Base-by-base conservation (phyloP, 768 basidiomycete genomes). In the Auriscalpium microsporum region DNA sequence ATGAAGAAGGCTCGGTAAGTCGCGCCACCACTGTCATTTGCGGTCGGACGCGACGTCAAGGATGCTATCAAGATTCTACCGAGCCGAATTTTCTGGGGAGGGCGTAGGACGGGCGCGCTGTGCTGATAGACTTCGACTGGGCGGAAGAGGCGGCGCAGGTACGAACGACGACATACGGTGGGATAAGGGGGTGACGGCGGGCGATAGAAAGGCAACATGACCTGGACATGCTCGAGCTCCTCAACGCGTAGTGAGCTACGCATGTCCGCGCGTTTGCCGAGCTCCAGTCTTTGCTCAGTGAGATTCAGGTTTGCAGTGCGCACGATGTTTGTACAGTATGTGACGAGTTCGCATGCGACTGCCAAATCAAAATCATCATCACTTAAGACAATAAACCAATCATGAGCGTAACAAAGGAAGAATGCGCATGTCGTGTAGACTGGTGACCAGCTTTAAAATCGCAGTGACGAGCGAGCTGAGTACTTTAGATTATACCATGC, bases 71-170 rank as follows among this genome's bases (percentile, higher is more conserved):
- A 40, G n/a, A 9, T 53, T 59, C 17, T 62, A 59, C 45, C 2
- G 19, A 4, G 21, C 37, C 55, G 16, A 59, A 62, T 50, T 44
- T 62, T 17, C 16, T 59, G 35, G 19, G 23, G 9, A 37, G 14
- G 19, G 3, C 23, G 14, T 37, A 19, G 8, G 42, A 14, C 9
- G 55, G 45, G 8, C n/a, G 58, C 8, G 52, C 47, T 7, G 38
- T 55, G 57, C 48, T 61, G 10, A 50, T 59, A 8, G 60, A 61
- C 40, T 61, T 61, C 28, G 60, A 61, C 42, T 58, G 60, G 57
- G 49, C 28, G 19, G 60, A 51, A 9, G n/a, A 35, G 8, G 16
- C 49, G 3, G 55, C 47, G 19, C 45, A 28, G 10, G n/a, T 16
- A 13, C 19, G 42, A 56, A 56, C 44, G 47, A 50, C 10, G 11